Evolutionary conservation across 2,329 filamentous ascomycete species (phyloP).

Genomic region (Neonectria magnoliae): DNA sequence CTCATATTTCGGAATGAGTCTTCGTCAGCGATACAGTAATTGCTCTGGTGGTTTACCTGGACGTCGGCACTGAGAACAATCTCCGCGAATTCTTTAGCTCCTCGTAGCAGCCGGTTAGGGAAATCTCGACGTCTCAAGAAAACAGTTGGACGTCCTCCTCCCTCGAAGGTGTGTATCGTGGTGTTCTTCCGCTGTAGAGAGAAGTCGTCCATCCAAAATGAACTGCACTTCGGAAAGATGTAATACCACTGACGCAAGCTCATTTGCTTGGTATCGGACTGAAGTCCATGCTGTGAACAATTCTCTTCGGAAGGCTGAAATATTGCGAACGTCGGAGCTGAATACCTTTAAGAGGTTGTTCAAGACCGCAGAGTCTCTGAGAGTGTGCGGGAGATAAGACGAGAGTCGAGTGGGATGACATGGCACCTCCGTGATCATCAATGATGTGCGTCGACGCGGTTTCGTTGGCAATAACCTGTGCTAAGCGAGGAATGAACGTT

Average conservation of each 20-base stretch:
- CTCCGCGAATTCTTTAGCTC: slow-evolving; percentile 40
- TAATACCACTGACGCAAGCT: slow-evolving; percentile 25
- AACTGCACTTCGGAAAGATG: too few species aligned
- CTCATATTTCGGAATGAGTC: slow-evolving; percentile 62
- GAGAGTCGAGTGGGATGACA: slow-evolving; percentile 16
- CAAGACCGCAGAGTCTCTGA: slow-evolving; percentile 26
- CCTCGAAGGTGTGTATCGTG: background rate
- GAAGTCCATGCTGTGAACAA: too few species aligned
- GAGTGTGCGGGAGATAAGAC: background rate
- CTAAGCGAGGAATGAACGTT: slow-evolving; percentile 1
- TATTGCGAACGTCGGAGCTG: too few species aligned
- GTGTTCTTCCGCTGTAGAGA: too few species aligned
- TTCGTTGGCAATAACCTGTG: slow-evolving; percentile 10
- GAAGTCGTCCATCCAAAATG: too few species aligned
- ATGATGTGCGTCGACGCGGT: slow-evolving; percentile 35
- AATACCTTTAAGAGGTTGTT: too few species aligned
- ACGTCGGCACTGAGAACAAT: slow-evolving; percentile 28
- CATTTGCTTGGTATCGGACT: slow-evolving; percentile 36
- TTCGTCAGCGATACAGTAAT: slow-evolving; percentile 60
- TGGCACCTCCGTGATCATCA: slow-evolving; percentile 34
- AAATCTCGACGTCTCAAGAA: too few species aligned
- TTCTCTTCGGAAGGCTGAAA: too few species aligned
- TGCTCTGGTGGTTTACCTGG: slow-evolving; percentile 50
- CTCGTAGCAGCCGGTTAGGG: slow-evolving; percentile 39
- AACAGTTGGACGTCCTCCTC: slow-evolving; percentile 42